phyloP scores from a whole-genome alignment of 2,329 filamentous ascomycete species.

The Ascomycota sp. region DNA sequence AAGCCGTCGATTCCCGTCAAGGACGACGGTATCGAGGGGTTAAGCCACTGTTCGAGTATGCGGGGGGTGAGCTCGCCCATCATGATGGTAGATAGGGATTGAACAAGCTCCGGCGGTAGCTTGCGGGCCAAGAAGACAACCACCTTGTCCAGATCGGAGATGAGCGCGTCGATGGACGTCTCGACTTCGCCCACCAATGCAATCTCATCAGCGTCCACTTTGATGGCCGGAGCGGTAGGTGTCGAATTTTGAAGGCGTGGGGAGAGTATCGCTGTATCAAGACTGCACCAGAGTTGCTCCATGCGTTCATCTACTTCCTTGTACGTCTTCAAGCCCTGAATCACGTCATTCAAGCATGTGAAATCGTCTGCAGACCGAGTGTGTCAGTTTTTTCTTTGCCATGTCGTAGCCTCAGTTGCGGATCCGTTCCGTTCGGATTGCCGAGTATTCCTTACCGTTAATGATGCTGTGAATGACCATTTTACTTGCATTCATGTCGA shows the following conservation, averaged over 20 bases:
- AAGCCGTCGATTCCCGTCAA: slow-evolving; percentile 53
- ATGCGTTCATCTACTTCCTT: slow-evolving; percentile 41
- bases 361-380: slow-evolving; percentile 20
- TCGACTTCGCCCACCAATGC: slow-evolving; percentile 21
- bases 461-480: slow-evolving; percentile 34
- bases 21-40: slow-evolving; percentile 54
- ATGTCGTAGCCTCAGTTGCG: no score
- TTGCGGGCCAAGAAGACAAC: slow-evolving; percentile 30
- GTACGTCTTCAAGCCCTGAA: slow-evolving; percentile 34
- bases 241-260: slow-evolving; percentile 31
- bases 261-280: slow-evolving; percentile 39
- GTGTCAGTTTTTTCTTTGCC: slow-evolving; percentile 2
- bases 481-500: slow-evolving; percentile 33
- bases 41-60: slow-evolving; percentile 56
- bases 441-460: slow-evolving; percentile 20
- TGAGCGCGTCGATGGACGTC: slow-evolving; percentile 25
- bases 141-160: slow-evolving; percentile 30
- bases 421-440: no score
- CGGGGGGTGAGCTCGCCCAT: slow-evolving; percentile 47
- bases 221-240: slow-evolving; percentile 17
- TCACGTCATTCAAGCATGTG: slow-evolving; percentile 31
- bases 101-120: slow-evolving; percentile 32
- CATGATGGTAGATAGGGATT: slow-evolving; percentile 45
- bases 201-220: slow-evolving; percentile 20
- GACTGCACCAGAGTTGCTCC: slow-evolving; percentile 37